phyloP scores from a whole-genome alignment of 164 flowering plant species.

The Cinnamomum chago region DNA sequence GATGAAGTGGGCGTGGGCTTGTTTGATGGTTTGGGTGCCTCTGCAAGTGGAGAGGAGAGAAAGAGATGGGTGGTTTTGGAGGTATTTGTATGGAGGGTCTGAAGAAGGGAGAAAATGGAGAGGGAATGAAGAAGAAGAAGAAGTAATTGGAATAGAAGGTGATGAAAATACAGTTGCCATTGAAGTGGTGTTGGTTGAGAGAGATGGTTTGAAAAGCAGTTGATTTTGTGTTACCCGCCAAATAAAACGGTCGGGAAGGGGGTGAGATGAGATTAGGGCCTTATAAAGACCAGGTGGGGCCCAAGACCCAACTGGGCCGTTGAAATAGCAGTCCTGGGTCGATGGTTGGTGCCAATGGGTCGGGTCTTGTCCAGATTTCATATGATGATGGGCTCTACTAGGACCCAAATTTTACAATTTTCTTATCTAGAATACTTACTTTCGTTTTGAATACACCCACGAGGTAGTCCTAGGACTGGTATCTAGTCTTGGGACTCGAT shows the following conservation, averaged over 20 bases:
- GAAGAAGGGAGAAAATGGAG: slow-evolving; percentile 21
- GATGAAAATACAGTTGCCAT: slow-evolving; percentile 20
- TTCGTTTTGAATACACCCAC: too few relatives aligned
- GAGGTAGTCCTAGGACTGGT: too few relatives aligned
- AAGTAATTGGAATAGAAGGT: slow-evolving; percentile 19
- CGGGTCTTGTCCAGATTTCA: too few relatives aligned
- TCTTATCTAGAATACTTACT: too few relatives aligned
- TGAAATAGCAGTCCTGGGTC: too few relatives aligned
- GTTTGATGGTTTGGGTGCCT: slow-evolving; percentile 42
- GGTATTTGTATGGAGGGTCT: slow-evolving; percentile 49
- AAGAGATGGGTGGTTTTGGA: slow-evolving; percentile 51
- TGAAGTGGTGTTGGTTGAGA: neutral
- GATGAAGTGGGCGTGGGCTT: slow-evolving; percentile 66
- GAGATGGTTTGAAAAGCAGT: neutral
- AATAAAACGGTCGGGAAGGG: neutral
- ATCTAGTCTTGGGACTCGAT: too few relatives aligned
- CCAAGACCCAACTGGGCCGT: too few relatives aligned
- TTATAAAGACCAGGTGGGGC: too few relatives aligned
- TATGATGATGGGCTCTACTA: too few relatives aligned
- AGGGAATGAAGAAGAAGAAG: slow-evolving; percentile 13
- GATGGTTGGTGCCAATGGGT: too few relatives aligned
- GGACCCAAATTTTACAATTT: too few relatives aligned
- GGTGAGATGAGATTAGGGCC: neutral
- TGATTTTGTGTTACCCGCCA: slow-evolving; percentile 1
- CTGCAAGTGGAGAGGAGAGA: slow-evolving; percentile 58